phyloP scores from a whole-genome alignment of 495 filamentous ascomycete species.

The Annulohypoxylon nitens region DNA sequence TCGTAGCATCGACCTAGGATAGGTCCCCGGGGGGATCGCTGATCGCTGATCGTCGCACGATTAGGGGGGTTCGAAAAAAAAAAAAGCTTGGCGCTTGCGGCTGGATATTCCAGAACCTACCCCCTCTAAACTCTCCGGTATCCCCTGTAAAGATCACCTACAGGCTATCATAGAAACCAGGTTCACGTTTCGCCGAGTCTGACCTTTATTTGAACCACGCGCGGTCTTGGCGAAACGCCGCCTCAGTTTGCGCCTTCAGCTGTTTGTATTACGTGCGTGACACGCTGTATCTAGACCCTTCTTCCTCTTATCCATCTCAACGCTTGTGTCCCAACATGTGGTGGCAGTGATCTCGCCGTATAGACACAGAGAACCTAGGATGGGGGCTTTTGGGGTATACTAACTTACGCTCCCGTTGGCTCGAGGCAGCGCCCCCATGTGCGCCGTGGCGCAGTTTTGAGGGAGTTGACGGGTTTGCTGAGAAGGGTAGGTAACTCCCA shows the following conservation, averaged over 20 bases:
- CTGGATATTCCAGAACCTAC: slow-evolving; percentile 3
- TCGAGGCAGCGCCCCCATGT: slow-evolving; percentile 2
- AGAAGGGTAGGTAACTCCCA: slow-evolving; percentile 8
- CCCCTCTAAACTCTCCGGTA: no score
- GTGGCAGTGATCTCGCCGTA: background rate
- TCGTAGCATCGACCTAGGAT: slow-evolving; percentile 12
- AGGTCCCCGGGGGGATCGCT: background rate
- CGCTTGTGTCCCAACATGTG: background rate
- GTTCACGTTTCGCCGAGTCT: slow-evolving; percentile 1
- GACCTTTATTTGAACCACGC: slow-evolving; percentile 45
- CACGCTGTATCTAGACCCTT: no score
- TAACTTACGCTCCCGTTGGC: background rate
- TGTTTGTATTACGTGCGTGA: background rate
- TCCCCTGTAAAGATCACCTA: no score
- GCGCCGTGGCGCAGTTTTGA: slow-evolving; percentile 11
- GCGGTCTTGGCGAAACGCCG: slow-evolving; percentile 38
- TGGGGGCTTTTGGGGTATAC: background rate
- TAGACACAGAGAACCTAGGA: background rate
- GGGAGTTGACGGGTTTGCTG: background rate
- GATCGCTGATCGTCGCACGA: background rate
- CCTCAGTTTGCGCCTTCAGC: background rate
- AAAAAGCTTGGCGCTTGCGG: slow-evolving; percentile 41
- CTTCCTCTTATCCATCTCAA: no score
- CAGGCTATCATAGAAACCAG: background rate
- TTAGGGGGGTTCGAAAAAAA: background rate